Evolutionary conservation across 2,329 filamentous ascomycete species (phyloP).

Genomic region (Cladorrhinum sp.): DNA sequence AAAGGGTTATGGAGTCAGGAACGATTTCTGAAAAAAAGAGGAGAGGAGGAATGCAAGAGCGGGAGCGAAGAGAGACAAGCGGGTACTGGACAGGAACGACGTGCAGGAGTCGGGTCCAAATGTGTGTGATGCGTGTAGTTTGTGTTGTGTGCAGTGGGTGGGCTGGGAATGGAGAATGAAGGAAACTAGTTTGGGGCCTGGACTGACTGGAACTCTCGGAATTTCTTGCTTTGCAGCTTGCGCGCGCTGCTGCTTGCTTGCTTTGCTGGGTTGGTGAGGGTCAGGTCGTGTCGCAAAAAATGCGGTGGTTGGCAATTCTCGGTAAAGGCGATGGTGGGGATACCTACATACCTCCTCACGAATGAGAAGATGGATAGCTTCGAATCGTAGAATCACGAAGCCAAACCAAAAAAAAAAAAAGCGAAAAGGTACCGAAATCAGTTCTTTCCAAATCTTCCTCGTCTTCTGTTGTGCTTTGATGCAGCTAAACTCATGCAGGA

Average conservation of each 20-base stretch:
- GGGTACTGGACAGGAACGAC: not conserved
- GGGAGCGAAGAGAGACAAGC: not conserved
- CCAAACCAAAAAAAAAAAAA: not conserved
- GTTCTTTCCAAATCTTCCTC: not conserved
- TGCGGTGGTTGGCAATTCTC: conserved; percentile 6
- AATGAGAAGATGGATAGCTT: not conserved
- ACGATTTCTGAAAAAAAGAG: not conserved
- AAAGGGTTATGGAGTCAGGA: not conserved
- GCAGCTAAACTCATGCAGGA: not conserved
- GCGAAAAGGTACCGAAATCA: not conserved
- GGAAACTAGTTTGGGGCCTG: not conserved
- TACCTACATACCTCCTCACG: not conserved
- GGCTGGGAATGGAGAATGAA: not conserved
- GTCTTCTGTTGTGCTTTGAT: not conserved
- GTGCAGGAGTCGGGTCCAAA: not conserved
- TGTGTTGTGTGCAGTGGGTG: not conserved
- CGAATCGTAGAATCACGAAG: not conserved
- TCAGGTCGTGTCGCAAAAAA: conserved; percentile 1
- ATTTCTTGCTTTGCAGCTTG: not conserved
- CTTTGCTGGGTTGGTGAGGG: not conserved
- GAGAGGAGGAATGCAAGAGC: conserved; percentile 6
- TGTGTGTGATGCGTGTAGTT: not conserved
- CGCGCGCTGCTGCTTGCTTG: not conserved
- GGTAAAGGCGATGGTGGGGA: not conserved
- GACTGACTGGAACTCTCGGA: conserved; percentile 1